Evolutionary conservation across 345 rosid species (phyloP).

Genomic region (Toxicodendron radicans): DNA sequence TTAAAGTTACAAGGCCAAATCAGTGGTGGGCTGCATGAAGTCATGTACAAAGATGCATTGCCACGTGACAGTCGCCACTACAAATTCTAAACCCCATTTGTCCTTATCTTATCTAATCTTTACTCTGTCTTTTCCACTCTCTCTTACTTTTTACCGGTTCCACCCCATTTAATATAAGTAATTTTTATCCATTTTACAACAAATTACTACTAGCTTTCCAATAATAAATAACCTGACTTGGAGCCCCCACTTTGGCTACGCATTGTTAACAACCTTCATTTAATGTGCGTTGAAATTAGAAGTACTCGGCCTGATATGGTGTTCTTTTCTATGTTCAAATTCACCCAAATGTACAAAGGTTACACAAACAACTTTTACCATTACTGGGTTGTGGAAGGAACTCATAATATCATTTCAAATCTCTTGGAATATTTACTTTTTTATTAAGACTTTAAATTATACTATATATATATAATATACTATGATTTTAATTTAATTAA

Average conservation of each 20-base stretch:
- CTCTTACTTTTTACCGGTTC: background rate
- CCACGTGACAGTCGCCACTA: constrained; percentile 42
- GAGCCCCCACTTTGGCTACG: background rate
- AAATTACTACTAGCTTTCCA: background rate
- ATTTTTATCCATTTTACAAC: too few species aligned
- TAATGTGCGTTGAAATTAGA: background rate
- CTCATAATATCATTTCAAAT: too few species aligned
- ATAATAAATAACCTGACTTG: too few species aligned
- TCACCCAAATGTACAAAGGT: background rate
- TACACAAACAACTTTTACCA: too few species aligned
- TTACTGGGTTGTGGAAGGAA: too few species aligned
- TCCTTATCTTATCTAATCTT: background rate
- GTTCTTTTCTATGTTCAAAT: too few species aligned
- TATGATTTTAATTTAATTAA: too few species aligned
- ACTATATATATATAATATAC: too few species aligned
- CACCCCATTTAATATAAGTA: background rate
- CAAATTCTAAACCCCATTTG: constrained; percentile 14
- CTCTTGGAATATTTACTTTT: too few species aligned
- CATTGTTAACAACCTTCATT: constrained; percentile 1
- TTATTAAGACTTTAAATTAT: too few species aligned
- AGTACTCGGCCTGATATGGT: background rate
- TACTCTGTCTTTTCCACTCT: background rate
- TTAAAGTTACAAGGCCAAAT: constrained; percentile 19
- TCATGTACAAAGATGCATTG: constrained; percentile 27
- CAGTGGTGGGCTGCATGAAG: constrained; percentile 33